Conservation (phyloP, 192 early-diverging fungal species). For the Coemansia sp. region DNA sequence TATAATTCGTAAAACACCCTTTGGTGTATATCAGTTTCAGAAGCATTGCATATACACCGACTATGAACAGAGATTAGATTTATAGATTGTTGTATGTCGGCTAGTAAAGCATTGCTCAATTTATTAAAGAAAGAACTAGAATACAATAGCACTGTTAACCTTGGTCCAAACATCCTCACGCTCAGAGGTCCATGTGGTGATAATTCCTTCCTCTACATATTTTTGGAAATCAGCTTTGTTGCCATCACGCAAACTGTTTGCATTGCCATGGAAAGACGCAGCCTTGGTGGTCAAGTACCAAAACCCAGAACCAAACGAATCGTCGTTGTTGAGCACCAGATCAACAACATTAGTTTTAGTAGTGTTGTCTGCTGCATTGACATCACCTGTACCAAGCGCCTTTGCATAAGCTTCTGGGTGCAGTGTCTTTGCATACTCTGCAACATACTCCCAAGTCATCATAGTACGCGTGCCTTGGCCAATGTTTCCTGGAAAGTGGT, state of each 20-base stretch:
- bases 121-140: background rate
- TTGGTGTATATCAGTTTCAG: too few relatives aligned
- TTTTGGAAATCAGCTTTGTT: conserved; percentile 26
- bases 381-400: conserved; percentile 7
- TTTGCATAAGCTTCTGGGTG: conserved; percentile 5
- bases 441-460: conserved; percentile 26
- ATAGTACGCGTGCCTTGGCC: conserved; percentile 37
- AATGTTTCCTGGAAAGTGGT: conserved; percentile 16
- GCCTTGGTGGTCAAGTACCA: conserved; percentile 32
- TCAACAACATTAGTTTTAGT: conserved; percentile 18
- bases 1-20: too few relatives aligned
- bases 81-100: too few relatives aligned
- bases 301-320: conserved; percentile 36
- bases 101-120: background rate
- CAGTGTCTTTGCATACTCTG: conserved; percentile 22
- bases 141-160: conserved; percentile 20
- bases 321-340: conserved; percentile 26
- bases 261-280: conserved; percentile 4
- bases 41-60: too few relatives aligned
- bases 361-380: background rate
- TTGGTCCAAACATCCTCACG: conserved; percentile 21
- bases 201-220: conserved; percentile 14
- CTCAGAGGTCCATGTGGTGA: conserved; percentile 8
- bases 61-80: too few relatives aligned
- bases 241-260: conserved; percentile 24